Evolutionary conservation across 225 moss, liverwort and hornwort genomes (phyloP), one percentile per base, ranked within the genome.

Genomic region (Antitrichia curtipendula): DNA sequence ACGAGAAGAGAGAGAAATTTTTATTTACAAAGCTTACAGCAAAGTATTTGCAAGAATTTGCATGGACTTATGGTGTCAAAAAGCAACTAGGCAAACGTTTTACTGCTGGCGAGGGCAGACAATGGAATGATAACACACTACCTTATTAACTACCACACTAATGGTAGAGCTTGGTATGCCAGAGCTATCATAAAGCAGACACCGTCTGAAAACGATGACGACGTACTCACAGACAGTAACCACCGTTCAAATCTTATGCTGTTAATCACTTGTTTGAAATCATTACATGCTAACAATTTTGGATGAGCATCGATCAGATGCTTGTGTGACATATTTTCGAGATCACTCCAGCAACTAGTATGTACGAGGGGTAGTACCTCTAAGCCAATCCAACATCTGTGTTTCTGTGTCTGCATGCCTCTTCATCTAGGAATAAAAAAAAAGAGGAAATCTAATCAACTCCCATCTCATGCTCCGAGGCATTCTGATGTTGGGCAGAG

Each of bases 271-370:
- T 65, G 47, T 61, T 85, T 61, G 53, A 88, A 87, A 66, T 73
- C 82, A 80, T 86, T 90, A 74, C 86, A 86, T 88, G 36, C 86
- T 86, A 91, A 90, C 76, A 90, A 68, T 54, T 83, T 78, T 75
- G 62, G 38, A 78, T 80, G 53, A 90, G 88, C 90, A 91, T 88
- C 91, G 40, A 90, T 61, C 13, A 74, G 83, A 91, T 90, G 86
- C 90, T 83, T 75, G 40, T 74, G 76, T 68, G 63, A 80, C 86
- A 68, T 32, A 47, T 79, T 82, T 54, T 34, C 31, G 32, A 87
- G 78, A 32, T 77, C 85, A 85, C 87, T 87, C 85, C 84, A 89
- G 80, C 68, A 91, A 86, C 57, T 78, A 54, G 47, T 82, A 84
- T 89, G 84, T 82, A 89, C 58, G 69, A 87, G 82, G 73, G 85